Base-by-base conservation (phyloP, 352 stramenopile species). In the Pythium rhizo-oryzae region DNA sequence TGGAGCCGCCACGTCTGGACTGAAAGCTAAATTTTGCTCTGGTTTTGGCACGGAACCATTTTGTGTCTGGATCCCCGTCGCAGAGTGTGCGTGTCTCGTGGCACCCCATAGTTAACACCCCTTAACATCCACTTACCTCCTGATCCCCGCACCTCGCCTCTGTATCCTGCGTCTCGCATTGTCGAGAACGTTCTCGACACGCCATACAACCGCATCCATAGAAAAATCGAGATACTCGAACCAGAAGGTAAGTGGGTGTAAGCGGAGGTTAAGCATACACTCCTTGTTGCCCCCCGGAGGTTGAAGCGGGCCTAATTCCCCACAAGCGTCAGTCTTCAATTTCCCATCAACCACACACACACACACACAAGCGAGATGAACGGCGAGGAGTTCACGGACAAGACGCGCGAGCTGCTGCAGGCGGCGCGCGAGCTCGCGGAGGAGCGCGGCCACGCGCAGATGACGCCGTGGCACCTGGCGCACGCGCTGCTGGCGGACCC, bases 371-470 rank as follows among this genome's bases (percentile, higher is more conserved):
- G 13, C 25, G 77, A 49, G 51, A 90, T 93, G 81, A 91, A 93
- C 37, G 78, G 74, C 2, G 74, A 81, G n/a, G 87, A 92, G 56
- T 94, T 85, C 51, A 95, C 84, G 0, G 87, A 96, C 62, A 93
- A 92, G 74, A 91, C 87, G 19, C 82, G 80, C 67, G 81, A 91
- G 69, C 81, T 81, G 50, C 50, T 96, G 33, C 60, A 72, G 44
- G 72, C 71, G 9, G 81, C 87, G 21, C 63, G 78, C 30, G 71
- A 79, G 58, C 64, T 85, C 47, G 85, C 81, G 6, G 84, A 93
- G 66, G 81, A 92, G 59, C 69, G 82, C 15, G 81, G 84, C 49
- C 85, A 96, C 66, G 76, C 87, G 46, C 87, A 94, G 62, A 53
- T 93, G 24, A 94, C 86, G 52, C 84, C 85, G n/a, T 66, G 88